Percentiles rank a stretch among this genome's conserved stretches.
These are phyloP conservation scores for Pochonia chlamydosporia DNA, from an alignment of 2,329 filamentous ascomycete species.

Conservation along the genomic window DNA sequence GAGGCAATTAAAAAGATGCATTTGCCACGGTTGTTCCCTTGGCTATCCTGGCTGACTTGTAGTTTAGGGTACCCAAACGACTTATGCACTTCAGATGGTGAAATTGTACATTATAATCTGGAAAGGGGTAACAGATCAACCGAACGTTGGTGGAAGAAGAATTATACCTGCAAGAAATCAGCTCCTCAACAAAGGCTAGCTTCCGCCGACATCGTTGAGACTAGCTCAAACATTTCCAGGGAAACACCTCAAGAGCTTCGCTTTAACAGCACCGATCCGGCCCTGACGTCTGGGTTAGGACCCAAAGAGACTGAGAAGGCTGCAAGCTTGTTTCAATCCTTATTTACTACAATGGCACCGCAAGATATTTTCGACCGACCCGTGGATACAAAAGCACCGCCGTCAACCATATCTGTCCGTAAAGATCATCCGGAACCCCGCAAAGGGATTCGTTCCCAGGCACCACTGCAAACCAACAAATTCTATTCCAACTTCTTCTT, in stretches of 20 bases:
- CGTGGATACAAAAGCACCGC: conserved; percentile 47
- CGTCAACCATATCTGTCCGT: conserved; percentile 38
- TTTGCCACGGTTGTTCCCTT: conserved; percentile 4
- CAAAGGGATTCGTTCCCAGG: conserved; percentile 39
- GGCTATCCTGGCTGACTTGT: conserved; percentile 12
- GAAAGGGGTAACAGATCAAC: not conserved
- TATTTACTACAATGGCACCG: conserved; percentile 18
- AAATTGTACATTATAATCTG: not conserved
- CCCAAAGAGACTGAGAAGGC: not conserved
- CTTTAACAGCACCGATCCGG: not conserved
- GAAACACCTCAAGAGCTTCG: not conserved
- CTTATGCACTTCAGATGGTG: conserved; percentile 1
- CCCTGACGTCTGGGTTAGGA: not conserved
- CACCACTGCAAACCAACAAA: conserved; percentile 67
- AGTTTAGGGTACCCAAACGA: conserved; percentile 4
- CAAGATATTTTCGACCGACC: conserved; percentile 51
- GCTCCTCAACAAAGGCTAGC: not conserved
- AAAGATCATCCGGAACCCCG: conserved; percentile 55
- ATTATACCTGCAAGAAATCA: not conserved
- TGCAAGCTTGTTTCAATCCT: not conserved
- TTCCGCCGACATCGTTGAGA: not conserved
- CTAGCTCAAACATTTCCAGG: not conserved
- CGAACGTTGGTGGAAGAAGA: not conserved
- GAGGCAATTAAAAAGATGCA: conserved; percentile 9
- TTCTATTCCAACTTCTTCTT: conserved; percentile 80